Percentiles rank a stretch among this genome's conserved stretches.
These are phyloP conservation scores for Raphanus sativus DNA, from an alignment of 345 rosid species.

Conservation along the genomic window DNA sequence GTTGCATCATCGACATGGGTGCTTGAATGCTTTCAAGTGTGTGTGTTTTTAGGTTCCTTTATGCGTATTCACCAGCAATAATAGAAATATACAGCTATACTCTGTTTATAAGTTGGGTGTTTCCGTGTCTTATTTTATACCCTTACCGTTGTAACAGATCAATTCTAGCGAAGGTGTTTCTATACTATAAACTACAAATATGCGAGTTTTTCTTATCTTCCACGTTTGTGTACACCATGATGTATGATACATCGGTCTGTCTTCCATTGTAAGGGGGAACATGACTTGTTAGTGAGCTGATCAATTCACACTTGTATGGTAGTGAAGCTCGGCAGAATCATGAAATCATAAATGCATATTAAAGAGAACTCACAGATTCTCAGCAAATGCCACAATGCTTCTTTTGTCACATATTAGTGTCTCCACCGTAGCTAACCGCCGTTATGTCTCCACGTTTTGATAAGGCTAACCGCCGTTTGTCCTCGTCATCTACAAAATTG, in stretches of 20 bases:
- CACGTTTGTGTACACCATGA: slow-evolving; percentile 33
- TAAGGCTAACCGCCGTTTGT: not conserved
- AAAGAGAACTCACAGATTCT: no score
- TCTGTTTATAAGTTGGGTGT: no score
- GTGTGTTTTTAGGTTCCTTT: not conserved
- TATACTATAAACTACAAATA: no score
- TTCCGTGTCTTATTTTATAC: no score
- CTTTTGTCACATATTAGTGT: no score
- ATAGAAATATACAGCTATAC: no score
- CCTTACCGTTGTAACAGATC: slow-evolving; percentile 22
- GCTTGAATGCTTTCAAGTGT: slow-evolving; percentile 13
- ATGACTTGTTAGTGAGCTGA: no score
- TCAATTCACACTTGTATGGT: no score
- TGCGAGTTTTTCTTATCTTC: no score
- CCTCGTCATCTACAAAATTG: not conserved
- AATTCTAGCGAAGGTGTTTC: not conserved
- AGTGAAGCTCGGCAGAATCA: no score
- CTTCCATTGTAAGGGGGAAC: slow-evolving; percentile 20
- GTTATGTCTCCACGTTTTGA: not conserved
- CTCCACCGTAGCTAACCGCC: not conserved
- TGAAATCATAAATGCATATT: no score
- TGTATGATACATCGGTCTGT: slow-evolving; percentile 55
- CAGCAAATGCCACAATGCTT: no score
- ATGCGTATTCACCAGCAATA: not conserved
- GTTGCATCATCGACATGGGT: slow-evolving; percentile 59